These are phyloP conservation scores for Colletotrichum tanaceti DNA, from an alignment of 2,329 filamentous ascomycete species.

Conservation along the genomic window DNA sequence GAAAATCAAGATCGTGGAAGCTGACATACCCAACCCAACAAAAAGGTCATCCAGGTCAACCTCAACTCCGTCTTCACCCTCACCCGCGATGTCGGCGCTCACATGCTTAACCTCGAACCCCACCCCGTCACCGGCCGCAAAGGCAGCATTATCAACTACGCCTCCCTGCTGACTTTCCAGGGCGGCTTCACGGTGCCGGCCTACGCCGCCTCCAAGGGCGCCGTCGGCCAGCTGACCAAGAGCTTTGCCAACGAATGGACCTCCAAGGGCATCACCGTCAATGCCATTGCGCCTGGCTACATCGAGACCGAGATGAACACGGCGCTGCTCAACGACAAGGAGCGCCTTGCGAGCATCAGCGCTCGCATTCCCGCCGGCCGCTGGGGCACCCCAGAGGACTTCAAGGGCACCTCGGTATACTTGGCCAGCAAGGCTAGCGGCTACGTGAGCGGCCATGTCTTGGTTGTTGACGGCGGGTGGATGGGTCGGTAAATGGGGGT, in stretches of 20 bases:
- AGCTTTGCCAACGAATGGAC: conserved; percentile 90
- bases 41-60: conserved; percentile 84
- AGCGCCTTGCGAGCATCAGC: conserved; percentile 78
- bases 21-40: neutral
- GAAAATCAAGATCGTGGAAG: no score
- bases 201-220: conserved; percentile 88
- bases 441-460: conserved; percentile 84
- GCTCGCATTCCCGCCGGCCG: conserved; percentile 84
- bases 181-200: conserved; percentile 90
- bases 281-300: conserved; percentile 90
- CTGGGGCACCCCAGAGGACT: conserved; percentile 88
- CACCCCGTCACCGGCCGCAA: conserved; percentile 63
- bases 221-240: conserved; percentile 86
- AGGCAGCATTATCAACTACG: conserved; percentile 86
- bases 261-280: conserved; percentile 81
- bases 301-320: conserved; percentile 95
- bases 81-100: conserved; percentile 79
- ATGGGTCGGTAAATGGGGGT: conserved; percentile 77
- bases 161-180: conserved; percentile 83
- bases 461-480: conserved; percentile 92
- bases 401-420: conserved; percentile 84
- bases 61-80: conserved; percentile 84
- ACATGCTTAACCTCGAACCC: conserved; percentile 74
- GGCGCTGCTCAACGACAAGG: conserved; percentile 79
- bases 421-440: conserved; percentile 80